Conservation (phyloP, 768 basidiomycete species). For the Cystofilobasidium capitatum region DNA sequence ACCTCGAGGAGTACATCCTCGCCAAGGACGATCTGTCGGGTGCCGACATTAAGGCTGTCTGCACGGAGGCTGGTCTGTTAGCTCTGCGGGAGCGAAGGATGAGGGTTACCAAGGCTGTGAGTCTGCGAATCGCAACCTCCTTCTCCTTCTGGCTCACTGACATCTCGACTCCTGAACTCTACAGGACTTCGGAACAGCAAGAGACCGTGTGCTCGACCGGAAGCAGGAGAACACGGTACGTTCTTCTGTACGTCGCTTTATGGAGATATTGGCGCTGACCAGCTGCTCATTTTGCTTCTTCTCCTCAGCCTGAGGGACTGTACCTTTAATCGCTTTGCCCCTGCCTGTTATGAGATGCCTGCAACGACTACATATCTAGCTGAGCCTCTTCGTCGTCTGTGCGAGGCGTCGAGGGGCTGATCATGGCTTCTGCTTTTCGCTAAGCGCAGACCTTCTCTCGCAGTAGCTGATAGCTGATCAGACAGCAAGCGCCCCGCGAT, state of each 20-base stretch:
- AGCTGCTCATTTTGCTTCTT: neutral
- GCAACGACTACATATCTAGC: too few relatives aligned
- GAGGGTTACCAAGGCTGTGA: conserved; percentile 43
- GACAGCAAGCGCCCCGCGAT: too few relatives aligned
- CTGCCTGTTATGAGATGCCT: neutral
- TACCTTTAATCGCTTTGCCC: conserved; percentile 4
- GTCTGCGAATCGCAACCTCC: neutral
- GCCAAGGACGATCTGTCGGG: conserved; percentile 93
- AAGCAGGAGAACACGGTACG: conserved; percentile 82
- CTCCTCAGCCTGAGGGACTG: conserved; percentile 5
- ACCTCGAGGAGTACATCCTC: conserved; percentile 75
- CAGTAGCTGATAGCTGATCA: too few relatives aligned
- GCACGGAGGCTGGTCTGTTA: conserved; percentile 93
- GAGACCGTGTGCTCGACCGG: conserved; percentile 65
- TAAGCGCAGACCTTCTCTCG: too few relatives aligned
- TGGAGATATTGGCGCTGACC: neutral
- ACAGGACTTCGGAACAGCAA: conserved; percentile 24
- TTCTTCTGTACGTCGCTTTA: neutral
- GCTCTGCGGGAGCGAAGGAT: conserved; percentile 90
- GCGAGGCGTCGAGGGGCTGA: too few relatives aligned
- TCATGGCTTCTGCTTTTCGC: too few relatives aligned
- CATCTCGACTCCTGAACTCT: conserved; percentile 1
- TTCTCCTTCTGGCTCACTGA: neutral
- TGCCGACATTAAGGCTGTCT: conserved; percentile 98
- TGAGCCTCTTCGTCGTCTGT: too few relatives aligned